A percentile compares a stretch with the other conserved stretches of the same genome.
Conservation (phyloP, 164 flowering plant genomes). For the Nymphaea thermarum region DNA sequence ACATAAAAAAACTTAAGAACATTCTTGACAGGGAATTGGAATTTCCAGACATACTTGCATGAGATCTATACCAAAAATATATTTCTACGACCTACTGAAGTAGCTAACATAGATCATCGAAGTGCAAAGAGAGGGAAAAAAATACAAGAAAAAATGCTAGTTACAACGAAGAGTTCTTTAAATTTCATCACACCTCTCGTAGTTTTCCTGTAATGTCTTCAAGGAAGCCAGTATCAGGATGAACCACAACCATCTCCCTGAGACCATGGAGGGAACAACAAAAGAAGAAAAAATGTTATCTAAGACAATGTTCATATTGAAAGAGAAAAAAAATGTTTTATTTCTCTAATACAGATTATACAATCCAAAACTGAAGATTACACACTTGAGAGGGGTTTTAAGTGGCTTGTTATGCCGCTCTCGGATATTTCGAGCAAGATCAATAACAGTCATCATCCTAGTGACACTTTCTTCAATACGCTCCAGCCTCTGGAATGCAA, state of each 20-base stretch:
- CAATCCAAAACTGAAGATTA: not conserved
- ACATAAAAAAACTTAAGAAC: too few species aligned
- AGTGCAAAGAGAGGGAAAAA: too few species aligned
- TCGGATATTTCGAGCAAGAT: slow-evolving; percentile 91
- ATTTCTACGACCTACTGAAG: too few species aligned
- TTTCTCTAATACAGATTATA: not conserved
- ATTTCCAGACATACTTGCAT: too few species aligned
- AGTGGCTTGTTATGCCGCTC: slow-evolving; percentile 90
- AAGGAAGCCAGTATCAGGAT: slow-evolving; percentile 80
- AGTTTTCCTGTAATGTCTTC: slow-evolving; percentile 83
- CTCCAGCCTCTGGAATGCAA: slow-evolving; percentile 41
- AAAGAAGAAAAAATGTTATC: not conserved
- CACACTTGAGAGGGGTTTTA: slow-evolving; percentile 81
- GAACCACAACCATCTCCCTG: slow-evolving; percentile 94
- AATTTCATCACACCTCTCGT: slow-evolving; percentile 43
- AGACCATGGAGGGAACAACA: not conserved
- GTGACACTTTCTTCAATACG: slow-evolving; percentile 87
- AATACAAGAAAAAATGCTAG: not conserved
- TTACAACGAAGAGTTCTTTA: not conserved
- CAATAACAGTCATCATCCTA: slow-evolving; percentile 93
- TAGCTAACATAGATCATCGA: too few species aligned
- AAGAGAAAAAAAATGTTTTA: not conserved
- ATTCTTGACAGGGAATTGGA: too few species aligned
- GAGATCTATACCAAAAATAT: too few species aligned
- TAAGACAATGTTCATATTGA: not conserved